Percentiles rank a stretch among this genome's conserved stretches.
These are phyloP conservation scores for Furcasterigmium sp. DNA, from an alignment of 2,329 filamentous ascomycete species.

Conservation along the genomic window DNA sequence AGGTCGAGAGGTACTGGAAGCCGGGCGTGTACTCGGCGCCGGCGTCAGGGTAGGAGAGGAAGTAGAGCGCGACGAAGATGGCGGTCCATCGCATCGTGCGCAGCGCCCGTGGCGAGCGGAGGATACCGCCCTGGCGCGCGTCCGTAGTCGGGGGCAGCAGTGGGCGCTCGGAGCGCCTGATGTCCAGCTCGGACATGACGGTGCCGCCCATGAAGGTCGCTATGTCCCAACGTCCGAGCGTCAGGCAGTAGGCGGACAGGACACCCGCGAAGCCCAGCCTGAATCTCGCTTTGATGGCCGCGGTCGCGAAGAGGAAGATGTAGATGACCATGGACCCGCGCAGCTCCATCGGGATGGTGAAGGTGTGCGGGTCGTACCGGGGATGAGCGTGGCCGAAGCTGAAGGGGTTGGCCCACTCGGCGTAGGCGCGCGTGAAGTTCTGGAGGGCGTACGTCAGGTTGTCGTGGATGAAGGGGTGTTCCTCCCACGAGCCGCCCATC, in stretches of 20 bases:
- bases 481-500: slow-evolving; percentile 34
- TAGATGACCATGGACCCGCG: slow-evolving; percentile 34
- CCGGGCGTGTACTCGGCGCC: slow-evolving; percentile 32
- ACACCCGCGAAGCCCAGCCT: slow-evolving; percentile 21
- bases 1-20: slow-evolving; percentile 24
- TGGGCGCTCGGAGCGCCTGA: slow-evolving; percentile 16
- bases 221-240: slow-evolving; percentile 33
- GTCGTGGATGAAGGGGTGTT: slow-evolving; percentile 32
- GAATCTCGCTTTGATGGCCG: slow-evolving; percentile 27
- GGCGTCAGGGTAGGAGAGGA: slow-evolving; percentile 33
- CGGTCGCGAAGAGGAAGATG: slow-evolving; percentile 31
- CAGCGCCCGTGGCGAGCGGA: slow-evolving; percentile 4
- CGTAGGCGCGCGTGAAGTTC: slow-evolving; percentile 30
- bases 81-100: slow-evolving; percentile 20
- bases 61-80: slow-evolving; percentile 26
- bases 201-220: slow-evolving; percentile 31
- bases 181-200: slow-evolving; percentile 29
- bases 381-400: slow-evolving; percentile 31
- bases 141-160: slow-evolving; percentile 12
- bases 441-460: slow-evolving; percentile 30
- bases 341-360: slow-evolving; percentile 35
- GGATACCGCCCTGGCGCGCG: slow-evolving; percentile 5
- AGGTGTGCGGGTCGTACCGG: slow-evolving; percentile 34
- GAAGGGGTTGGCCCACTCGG: slow-evolving; percentile 35
- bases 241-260: slow-evolving; percentile 26